phyloP scores from a whole-genome alignment of 1,284 basidiomycete species.

The Coriolopsis trogii region DNA sequence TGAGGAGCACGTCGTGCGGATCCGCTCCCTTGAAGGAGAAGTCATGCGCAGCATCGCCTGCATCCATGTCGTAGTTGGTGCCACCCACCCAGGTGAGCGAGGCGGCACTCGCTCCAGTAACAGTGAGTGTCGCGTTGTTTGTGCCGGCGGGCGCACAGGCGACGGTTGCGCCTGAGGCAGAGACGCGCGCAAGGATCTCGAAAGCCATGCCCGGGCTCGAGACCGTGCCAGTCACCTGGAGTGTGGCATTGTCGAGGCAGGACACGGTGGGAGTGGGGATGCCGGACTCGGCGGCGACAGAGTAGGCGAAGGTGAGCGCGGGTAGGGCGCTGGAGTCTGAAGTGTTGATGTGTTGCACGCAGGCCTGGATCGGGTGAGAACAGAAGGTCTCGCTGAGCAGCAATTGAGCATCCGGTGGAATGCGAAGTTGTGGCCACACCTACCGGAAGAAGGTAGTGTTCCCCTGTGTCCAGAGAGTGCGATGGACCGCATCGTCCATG shows the following conservation, averaged over 20 bases:
- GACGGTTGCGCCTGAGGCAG: slow-evolving; percentile 25
- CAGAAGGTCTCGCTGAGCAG: slow-evolving; percentile 64
- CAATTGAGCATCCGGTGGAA: background rate
- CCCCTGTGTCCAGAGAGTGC: slow-evolving; percentile 61
- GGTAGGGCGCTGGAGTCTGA: slow-evolving; percentile 38
- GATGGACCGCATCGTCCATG: slow-evolving; percentile 59
- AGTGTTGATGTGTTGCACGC: slow-evolving; percentile 55
- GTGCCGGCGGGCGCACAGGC: slow-evolving; percentile 37
- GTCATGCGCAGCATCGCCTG: slow-evolving; percentile 54
- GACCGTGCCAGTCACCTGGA: slow-evolving; percentile 58
- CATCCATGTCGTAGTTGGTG: slow-evolving; percentile 66
- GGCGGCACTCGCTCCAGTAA: slow-evolving; percentile 47
- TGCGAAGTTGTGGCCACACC: slow-evolving; percentile 5
- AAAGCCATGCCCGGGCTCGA: slow-evolving; percentile 65
- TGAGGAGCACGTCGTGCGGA: slow-evolving; percentile 54
- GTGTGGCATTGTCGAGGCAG: slow-evolving; percentile 58
- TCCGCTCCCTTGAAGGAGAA: slow-evolving; percentile 68
- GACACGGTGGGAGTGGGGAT: slow-evolving; percentile 61
- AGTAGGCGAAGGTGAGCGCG: slow-evolving; percentile 54
- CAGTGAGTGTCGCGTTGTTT: slow-evolving; percentile 58
- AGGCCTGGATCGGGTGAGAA: slow-evolving; percentile 63
- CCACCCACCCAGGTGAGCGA: slow-evolving; percentile 73
- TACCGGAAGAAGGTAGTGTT: slow-evolving; percentile 51
- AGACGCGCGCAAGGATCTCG: slow-evolving; percentile 61
- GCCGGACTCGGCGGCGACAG: slow-evolving; percentile 45